A percentile compares a stretch with the other conserved stretches of the same genome.
Conservation (phyloP, 2,329 filamentous ascomycete genomes). For the Fusarium tricinctum region DNA sequence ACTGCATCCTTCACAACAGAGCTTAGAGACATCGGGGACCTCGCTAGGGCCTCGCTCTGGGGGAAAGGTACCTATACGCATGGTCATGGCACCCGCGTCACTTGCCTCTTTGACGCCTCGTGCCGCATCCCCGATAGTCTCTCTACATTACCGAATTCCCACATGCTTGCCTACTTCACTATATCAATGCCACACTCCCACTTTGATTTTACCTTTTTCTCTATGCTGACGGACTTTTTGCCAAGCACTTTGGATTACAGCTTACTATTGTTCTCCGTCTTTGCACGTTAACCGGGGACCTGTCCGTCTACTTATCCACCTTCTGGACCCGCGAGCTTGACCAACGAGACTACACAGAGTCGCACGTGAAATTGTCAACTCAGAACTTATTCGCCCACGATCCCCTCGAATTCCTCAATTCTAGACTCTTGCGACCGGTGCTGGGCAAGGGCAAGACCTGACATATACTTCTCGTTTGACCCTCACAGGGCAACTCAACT, state of each 20-base stretch:
- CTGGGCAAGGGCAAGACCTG: conserved; percentile 15
- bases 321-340: conserved; percentile 29
- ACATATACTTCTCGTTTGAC: conserved; percentile 1
- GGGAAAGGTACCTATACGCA: conserved; percentile 13
- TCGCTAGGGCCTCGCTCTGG: conserved; percentile 17
- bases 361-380: conserved; percentile 34
- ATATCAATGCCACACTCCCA: conserved; percentile 19
- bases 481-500: neutral
- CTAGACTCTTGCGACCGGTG: conserved; percentile 4
- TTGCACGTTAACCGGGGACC: conserved; percentile 26
- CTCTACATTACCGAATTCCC: conserved; percentile 7
- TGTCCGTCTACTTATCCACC: conserved; percentile 12
- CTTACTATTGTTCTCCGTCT: conserved; percentile 9
- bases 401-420: conserved; percentile 12
- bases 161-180: conserved; percentile 14
- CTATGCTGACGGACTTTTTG: conserved; percentile 5
- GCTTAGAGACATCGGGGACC: conserved; percentile 17
- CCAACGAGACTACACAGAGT: conserved; percentile 22
- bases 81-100: conserved; percentile 34
- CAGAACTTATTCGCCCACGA: conserved; percentile 14
- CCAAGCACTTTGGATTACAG: neutral
- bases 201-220: conserved; percentile 3
- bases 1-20: conserved; percentile 5
- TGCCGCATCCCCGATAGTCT: conserved; percentile 43
- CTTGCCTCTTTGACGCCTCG: conserved; percentile 39